phyloP scores from a whole-genome alignment of 2,329 filamentous ascomycete species.

The Huntiella bhutanensis region DNA sequence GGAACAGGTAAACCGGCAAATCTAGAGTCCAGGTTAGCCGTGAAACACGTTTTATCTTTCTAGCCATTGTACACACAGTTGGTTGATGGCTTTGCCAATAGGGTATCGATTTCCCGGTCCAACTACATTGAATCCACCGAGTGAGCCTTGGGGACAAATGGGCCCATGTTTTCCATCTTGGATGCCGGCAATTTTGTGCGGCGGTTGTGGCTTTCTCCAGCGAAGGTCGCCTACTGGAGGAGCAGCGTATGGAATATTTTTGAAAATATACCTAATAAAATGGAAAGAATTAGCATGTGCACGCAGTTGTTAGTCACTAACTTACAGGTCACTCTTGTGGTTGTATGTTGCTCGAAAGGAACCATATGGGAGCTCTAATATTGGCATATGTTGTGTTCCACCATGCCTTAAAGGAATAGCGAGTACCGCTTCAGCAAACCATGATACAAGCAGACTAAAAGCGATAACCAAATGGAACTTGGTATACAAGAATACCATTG shows the following conservation, averaged over 20 bases:
- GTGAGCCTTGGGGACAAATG: slow-evolving; percentile 12
- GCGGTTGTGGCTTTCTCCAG: slow-evolving; percentile 23
- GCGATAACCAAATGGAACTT: slow-evolving; percentile 1
- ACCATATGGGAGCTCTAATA: slow-evolving; percentile 12
- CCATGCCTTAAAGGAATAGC: background rate
- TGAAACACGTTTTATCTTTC: background rate
- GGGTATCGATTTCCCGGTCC: slow-evolving; percentile 19
- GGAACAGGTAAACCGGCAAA: slow-evolving; percentile 18
- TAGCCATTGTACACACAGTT: slow-evolving; percentile 15
- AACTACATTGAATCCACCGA: slow-evolving; percentile 17
- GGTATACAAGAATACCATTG: no score
- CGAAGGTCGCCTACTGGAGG: slow-evolving; percentile 22
- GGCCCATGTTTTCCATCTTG: slow-evolving; percentile 10
- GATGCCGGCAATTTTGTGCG: slow-evolving; percentile 12
- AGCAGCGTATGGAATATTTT: slow-evolving; percentile 26
- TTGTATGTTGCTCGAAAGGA: slow-evolving; percentile 12
- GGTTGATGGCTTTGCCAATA: slow-evolving; percentile 18
- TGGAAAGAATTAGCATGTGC: background rate
- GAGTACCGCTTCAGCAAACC: no score
- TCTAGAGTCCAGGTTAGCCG: slow-evolving; percentile 8
- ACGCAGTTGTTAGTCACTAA: background rate
- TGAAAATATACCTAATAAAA: slow-evolving; percentile 16
- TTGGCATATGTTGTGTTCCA: slow-evolving; percentile 7
- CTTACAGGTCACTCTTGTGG: slow-evolving; percentile 11
- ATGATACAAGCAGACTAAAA: background rate